Evolutionary conservation across 2,329 filamentous ascomycete genomes (phyloP), one percentile per base, ranked within the genome.

Genomic region (Aspergillus proliferans): DNA sequence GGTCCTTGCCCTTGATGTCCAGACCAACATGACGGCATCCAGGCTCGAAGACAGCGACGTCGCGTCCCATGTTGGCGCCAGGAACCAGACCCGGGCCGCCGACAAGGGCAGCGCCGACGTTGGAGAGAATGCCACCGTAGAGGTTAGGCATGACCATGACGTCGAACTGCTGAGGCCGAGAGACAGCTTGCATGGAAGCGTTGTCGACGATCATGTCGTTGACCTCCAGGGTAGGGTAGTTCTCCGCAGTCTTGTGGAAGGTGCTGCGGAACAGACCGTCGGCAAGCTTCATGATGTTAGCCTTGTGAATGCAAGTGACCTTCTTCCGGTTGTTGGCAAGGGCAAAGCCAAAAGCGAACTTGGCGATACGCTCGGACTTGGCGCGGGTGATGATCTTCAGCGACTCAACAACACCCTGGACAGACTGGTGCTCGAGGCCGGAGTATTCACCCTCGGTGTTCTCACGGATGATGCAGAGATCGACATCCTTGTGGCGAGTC

Each of bases 161-260:
- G 72, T 98, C 93, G 71, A 98, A 98, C 76, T 98, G 93, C 78
- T 97, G 93, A 55, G 93, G 93, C 60, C 84, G 82, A 60, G 88
- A 91, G 62, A 98, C 93, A 70, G 90, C 94, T 80, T 98, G 93
- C 93, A 98, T 98, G 68, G 88, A 95, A 67, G 93, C 93, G 76
- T 98, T 98, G 79, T 98, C 93, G 75, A 98, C 93, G 73, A 98
- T 98, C 92, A 98, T 96, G 78, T 98, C 93, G 80, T 94, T 94
- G 70, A 86, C 86, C 80, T 96, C 88, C 63, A 98, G 81, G 55
- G 88, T 94, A 52, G 93, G 92, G 79, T 93, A 98, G 73, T 95
- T 89, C 79, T 94, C 87, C 59, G 90, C 88, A 61, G 93, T 85
- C 66, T 85, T 81, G 79, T 95, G 89, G 82, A 97, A 94, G 61